phyloP scores from a whole-genome alignment of 2,329 filamentous ascomycete species.

The Cladosporium austrohemisphaericum region DNA sequence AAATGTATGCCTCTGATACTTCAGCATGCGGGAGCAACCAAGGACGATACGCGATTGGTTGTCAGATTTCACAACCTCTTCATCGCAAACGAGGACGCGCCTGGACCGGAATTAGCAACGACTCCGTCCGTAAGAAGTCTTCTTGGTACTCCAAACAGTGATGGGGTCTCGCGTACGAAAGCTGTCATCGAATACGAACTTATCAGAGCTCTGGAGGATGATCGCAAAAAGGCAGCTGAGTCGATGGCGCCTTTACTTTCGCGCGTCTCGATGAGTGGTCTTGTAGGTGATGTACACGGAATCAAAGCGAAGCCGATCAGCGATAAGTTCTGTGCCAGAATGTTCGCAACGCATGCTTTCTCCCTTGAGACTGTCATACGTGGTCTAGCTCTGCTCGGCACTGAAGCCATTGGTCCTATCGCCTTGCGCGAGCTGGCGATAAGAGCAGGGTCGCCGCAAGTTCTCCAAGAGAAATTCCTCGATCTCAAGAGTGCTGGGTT shows the following conservation, averaged over 20 bases:
- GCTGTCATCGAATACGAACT: background rate
- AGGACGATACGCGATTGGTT: constrained; percentile 13
- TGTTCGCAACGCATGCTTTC: constrained; percentile 75
- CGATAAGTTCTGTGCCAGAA: constrained; percentile 70
- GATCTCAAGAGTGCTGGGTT: constrained; percentile 63
- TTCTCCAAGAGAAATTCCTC: constrained; percentile 57
- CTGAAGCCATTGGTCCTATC: constrained; percentile 68
- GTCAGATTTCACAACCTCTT: constrained; percentile 41
- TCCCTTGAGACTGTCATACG: constrained; percentile 68
- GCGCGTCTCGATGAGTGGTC: constrained; percentile 30
- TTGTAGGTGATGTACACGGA: constrained; percentile 39
- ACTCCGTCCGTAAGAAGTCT: background rate
- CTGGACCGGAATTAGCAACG: constrained; percentile 26
- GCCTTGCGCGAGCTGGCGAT: constrained; percentile 74
- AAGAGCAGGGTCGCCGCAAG: constrained; percentile 55
- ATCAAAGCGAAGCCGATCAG: constrained; percentile 49
- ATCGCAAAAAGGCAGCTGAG: background rate
- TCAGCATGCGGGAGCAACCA: constrained; percentile 23
- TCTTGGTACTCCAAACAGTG: background rate
- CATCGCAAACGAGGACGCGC: constrained; percentile 34
- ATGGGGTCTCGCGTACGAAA: no score
- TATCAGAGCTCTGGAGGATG: background rate
- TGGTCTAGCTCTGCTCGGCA: constrained; percentile 65
- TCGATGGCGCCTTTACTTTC: constrained; percentile 13
- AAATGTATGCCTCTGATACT: constrained; percentile 36